phyloP scores from a whole-genome alignment of 2,329 filamentous ascomycete genomes.

The Neoarthrinium moseri region DNA sequence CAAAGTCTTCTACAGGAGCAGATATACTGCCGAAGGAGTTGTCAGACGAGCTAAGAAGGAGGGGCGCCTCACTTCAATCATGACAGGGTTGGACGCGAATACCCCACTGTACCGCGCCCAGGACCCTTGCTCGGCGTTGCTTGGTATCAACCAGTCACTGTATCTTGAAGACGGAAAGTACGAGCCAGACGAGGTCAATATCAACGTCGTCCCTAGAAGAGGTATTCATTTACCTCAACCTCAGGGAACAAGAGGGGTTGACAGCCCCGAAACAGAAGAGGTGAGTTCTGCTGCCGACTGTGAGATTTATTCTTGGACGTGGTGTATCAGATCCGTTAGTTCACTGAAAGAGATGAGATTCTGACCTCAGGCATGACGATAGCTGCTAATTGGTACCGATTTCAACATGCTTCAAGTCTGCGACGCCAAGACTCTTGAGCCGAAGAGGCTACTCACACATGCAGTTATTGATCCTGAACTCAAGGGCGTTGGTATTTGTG shows the following conservation, averaged over 20 bases:
- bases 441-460: conserved; percentile 15
- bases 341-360: too few relatives aligned
- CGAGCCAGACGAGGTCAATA: conserved; percentile 12
- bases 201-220: conserved; percentile 14
- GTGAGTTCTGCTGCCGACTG: too few relatives aligned
- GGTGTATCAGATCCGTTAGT: too few relatives aligned
- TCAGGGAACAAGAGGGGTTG: conserved; percentile 9
- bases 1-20: conserved; percentile 12
- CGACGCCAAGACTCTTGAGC: conserved; percentile 14
- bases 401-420: conserved; percentile 15
- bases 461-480: conserved; percentile 15
- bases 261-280: conserved; percentile 12
- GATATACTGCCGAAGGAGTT: conserved; percentile 14
- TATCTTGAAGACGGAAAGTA: conserved; percentile 3
- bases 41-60: conserved; percentile 12
- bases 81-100: conserved; percentile 14
- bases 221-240: conserved; percentile 14
- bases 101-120: conserved; percentile 12
- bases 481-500: conserved; percentile 14
- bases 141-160: conserved; percentile 14
- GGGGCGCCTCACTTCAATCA: conserved; percentile 8
- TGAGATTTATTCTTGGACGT: too few relatives aligned
- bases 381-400: conserved; percentile 14
- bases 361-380: too few relatives aligned
- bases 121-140: conserved; percentile 14